Conservation (phyloP, 345 rosid genomes). For the Salix caprea region DNA sequence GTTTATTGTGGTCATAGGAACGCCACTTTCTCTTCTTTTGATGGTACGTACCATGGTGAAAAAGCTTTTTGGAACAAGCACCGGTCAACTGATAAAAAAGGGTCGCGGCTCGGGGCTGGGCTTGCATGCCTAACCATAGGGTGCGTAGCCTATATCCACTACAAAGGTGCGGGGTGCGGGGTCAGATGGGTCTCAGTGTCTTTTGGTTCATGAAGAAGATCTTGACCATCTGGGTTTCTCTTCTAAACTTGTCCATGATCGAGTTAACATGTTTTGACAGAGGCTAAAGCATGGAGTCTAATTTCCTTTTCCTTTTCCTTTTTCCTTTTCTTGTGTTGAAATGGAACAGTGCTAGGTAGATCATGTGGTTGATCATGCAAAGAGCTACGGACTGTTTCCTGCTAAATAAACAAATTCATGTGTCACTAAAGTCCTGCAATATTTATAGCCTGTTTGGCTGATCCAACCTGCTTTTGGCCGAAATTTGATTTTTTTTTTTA, state of each 20-base stretch:
- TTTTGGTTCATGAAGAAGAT: not conserved
- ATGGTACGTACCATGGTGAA: not conserved
- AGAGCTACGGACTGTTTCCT: no score
- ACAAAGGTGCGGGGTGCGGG: not conserved
- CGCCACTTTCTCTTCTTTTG: constrained; percentile 44
- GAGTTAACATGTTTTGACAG: not conserved
- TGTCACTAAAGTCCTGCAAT: no score
- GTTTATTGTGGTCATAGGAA: not conserved
- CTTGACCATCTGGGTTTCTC: not conserved
- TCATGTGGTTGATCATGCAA: not conserved
- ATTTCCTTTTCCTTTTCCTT: no score
- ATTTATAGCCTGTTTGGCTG: no score
- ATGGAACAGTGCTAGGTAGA: no score
- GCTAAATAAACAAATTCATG: no score
- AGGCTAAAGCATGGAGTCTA: not conserved
- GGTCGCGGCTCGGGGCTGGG: not conserved
- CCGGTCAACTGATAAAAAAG: not conserved
- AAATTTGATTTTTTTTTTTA: no score
- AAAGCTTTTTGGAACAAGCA: not conserved
- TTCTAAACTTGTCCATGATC: not conserved
- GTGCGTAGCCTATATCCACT: not conserved
- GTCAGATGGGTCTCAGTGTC: not conserved
- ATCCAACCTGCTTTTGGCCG: no score
- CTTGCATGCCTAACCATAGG: constrained; percentile 5
- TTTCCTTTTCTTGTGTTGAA: no score